phyloP scores from a whole-genome alignment of 805 yeast genomes.

The Hanseniaspora nectarophila region DNA sequence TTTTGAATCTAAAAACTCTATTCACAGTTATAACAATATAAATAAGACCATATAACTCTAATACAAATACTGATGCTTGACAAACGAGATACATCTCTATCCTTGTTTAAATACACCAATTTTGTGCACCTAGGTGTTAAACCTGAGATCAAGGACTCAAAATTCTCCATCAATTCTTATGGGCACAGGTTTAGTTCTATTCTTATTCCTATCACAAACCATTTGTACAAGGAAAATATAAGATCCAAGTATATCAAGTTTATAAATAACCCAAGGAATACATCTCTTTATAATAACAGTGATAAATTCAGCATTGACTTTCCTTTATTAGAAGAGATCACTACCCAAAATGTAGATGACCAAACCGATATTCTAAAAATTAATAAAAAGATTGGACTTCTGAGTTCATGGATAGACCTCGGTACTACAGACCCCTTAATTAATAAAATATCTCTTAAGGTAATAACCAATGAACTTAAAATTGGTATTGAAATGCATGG shows the following conservation, averaged over 20 bases:
- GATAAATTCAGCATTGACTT: constrained; percentile 33
- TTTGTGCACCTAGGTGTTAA: neutral
- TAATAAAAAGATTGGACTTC: constrained; percentile 34
- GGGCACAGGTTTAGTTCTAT: neutral
- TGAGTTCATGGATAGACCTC: constrained; percentile 60
- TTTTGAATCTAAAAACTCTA: too few species aligned
- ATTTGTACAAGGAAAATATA: constrained; percentile 10
- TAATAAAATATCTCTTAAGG: constrained; percentile 46
- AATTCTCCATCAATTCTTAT: neutral
- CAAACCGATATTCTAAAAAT: neutral
- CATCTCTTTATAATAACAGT: constrained; percentile 33
- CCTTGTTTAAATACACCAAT: neutral
- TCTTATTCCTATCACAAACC: constrained; percentile 7
- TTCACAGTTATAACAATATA: too few species aligned
- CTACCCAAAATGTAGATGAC: neutral
- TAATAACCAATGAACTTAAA: constrained; percentile 47
- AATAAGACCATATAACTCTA: too few species aligned
- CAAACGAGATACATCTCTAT: neutral
- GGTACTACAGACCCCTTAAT: constrained; percentile 41
- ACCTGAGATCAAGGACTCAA: neutral
- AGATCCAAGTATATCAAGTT: constrained; percentile 4
- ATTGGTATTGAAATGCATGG: constrained; percentile 29
- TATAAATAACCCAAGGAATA: constrained; percentile 1
- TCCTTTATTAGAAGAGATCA: constrained; percentile 26
- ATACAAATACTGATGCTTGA: too few species aligned